Percentiles rank a stretch among this genome's conserved stretches.
Evolutionary conservation across 129 eudicot species (phyloP).

Genomic region (Helichrysum umbraculigerum): DNA sequence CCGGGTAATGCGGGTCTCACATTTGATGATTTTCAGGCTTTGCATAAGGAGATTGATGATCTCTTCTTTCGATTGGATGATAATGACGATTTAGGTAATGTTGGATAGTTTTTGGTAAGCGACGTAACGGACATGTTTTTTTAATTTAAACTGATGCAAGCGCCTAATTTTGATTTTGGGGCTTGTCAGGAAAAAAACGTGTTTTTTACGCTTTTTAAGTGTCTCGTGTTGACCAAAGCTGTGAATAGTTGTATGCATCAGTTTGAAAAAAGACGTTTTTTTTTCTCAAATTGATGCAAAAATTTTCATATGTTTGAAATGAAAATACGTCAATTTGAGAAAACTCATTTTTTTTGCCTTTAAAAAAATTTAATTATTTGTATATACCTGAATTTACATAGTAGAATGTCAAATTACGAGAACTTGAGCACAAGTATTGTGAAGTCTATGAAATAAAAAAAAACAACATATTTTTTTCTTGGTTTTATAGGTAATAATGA

Average conservation of each 20-base stretch:
- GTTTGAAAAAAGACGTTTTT: too few species aligned
- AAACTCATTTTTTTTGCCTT: too few species aligned
- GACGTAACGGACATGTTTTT: background rate
- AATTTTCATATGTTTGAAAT: too few species aligned
- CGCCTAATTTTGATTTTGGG: background rate
- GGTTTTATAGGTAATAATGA: background rate
- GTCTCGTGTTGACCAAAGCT: too few species aligned
- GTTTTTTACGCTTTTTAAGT: too few species aligned
- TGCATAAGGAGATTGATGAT: constrained; percentile 59
- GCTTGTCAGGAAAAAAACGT: too few species aligned
- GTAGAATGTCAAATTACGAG: background rate
- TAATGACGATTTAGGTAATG: constrained; percentile 6
- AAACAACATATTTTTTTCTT: background rate
- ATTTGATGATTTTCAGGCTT: constrained; percentile 63
- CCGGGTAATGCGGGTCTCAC: constrained; percentile 58
- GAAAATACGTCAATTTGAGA: too few species aligned
- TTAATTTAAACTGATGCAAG: background rate
- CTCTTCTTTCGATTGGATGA: constrained; percentile 48
- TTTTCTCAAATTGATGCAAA: too few species aligned
- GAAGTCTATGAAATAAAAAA: background rate
- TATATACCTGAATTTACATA: too few species aligned
- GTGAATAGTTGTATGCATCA: too few species aligned
- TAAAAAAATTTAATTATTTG: too few species aligned
- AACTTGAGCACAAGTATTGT: background rate
- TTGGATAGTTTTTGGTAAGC: background rate